A percentile compares a stretch with the other conserved stretches of the same genome.
phyloP scores from a whole-genome alignment of 139 green algal genomes.

The Spirogloea muscicola region DNA sequence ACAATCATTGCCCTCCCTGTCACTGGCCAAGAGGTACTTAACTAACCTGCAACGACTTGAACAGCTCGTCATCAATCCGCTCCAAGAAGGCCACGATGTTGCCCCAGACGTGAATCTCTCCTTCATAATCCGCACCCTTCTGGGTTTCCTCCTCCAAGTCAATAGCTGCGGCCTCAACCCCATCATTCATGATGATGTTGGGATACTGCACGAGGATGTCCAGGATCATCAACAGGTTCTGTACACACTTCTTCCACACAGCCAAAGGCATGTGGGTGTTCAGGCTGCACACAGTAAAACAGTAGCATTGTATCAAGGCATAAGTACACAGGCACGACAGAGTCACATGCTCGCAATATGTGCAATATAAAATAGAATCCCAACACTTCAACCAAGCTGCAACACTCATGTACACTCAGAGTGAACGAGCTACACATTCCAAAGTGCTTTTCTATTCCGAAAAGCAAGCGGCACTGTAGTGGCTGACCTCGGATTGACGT shows the following conservation, averaged over 20 bases:
- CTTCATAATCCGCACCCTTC: slow-evolving; percentile 37
- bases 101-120: slow-evolving; percentile 72
- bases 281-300: too few relatives aligned
- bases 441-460: too few relatives aligned
- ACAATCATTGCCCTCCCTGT: too few relatives aligned
- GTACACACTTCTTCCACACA: slow-evolving; percentile 76
- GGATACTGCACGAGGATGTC: slow-evolving; percentile 63
- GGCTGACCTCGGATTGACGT: slow-evolving; percentile 82
- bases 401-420: too few relatives aligned
- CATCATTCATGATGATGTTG: slow-evolving; percentile 68
- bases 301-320: too few relatives aligned
- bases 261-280: slow-evolving; percentile 71
- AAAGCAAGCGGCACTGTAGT: too few relatives aligned
- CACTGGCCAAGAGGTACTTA: too few relatives aligned
- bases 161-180: slow-evolving; percentile 42
- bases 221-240: slow-evolving; percentile 64
- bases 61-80: slow-evolving; percentile 96
- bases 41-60: slow-evolving; percentile 91
- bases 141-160: slow-evolving; percentile 43
- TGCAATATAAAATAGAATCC: too few relatives aligned
- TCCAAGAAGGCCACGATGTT: slow-evolving; percentile 93
- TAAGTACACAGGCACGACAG: too few relatives aligned
- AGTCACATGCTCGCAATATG: too few relatives aligned
- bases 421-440: too few relatives aligned
- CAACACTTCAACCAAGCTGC: too few relatives aligned